Evolutionary conservation across 179 eudicot species (phyloP).

Genomic region (Actinidia arguta): DNA sequence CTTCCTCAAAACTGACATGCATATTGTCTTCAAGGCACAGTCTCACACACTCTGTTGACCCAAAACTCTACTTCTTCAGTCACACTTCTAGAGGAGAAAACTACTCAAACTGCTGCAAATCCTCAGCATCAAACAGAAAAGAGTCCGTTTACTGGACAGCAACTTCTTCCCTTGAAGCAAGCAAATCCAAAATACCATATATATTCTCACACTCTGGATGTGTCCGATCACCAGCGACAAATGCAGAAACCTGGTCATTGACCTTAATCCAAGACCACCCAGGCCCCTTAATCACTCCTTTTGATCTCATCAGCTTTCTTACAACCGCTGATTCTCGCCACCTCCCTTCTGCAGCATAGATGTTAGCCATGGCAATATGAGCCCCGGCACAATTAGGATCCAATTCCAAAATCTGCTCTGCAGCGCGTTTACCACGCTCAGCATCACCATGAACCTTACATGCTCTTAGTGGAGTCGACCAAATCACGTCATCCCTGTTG

Average conservation of each 20-base stretch:
- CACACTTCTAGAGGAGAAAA: background rate
- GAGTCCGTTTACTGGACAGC: conserved; percentile 40
- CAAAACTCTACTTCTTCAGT: background rate
- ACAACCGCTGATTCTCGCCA: conserved; percentile 80
- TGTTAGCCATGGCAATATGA: conserved; percentile 74
- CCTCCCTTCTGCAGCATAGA: conserved; percentile 72
- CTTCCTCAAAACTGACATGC: no score
- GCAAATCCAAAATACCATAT: conserved; percentile 52
- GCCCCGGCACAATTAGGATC: conserved; percentile 81
- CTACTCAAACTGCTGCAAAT: conserved; percentile 13
- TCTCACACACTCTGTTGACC: background rate
- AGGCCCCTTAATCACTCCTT: conserved; percentile 88
- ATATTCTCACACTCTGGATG: conserved; percentile 61
- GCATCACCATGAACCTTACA: conserved; percentile 72
- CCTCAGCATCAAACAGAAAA: conserved; percentile 30
- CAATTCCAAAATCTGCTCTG: conserved; percentile 58
- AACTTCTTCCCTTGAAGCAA: conserved; percentile 47
- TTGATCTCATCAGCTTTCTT: conserved; percentile 75
- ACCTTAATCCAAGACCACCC: conserved; percentile 89
- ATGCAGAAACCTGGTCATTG: conserved; percentile 66
- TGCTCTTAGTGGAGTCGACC: conserved; percentile 87
- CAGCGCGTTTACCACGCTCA: conserved; percentile 70
- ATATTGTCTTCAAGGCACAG: background rate
- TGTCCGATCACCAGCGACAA: conserved; percentile 76
- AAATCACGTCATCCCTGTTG: conserved; percentile 76